Conservation (phyloP, 2,329 filamentous ascomycete genomes). For the Fusarium torulosum region DNA sequence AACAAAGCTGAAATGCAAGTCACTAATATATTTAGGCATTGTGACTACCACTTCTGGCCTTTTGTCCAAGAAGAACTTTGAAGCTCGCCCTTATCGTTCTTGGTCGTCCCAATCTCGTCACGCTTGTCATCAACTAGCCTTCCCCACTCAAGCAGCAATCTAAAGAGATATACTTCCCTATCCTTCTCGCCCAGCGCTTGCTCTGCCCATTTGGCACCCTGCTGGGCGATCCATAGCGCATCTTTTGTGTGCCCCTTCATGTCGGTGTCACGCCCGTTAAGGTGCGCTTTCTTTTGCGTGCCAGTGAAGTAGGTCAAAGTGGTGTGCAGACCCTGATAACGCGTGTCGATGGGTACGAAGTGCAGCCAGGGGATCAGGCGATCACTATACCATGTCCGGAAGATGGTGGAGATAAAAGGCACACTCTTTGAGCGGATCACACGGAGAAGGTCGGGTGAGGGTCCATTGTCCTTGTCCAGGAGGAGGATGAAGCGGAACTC, state of each 20-base stretch:
- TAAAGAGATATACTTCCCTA: constrained; percentile 84
- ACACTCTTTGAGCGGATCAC: constrained; percentile 75
- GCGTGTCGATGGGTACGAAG: constrained; percentile 81
- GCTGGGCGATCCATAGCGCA: constrained; percentile 73
- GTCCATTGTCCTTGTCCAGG: constrained; percentile 77
- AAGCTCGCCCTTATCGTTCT: constrained; percentile 48
- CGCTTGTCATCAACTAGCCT: constrained; percentile 73
- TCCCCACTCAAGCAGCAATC: constrained; percentile 82
- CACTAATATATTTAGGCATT: not conserved
- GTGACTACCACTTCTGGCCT: constrained; percentile 41
- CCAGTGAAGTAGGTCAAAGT: constrained; percentile 81
- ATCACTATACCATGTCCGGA: constrained; percentile 83
- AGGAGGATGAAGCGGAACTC: constrained; percentile 78
- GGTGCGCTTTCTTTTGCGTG: constrained; percentile 56
- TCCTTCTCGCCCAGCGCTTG: constrained; percentile 76
- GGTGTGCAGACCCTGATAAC: constrained; percentile 79
- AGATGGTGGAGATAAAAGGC: constrained; percentile 78
- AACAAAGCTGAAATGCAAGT: not conserved
- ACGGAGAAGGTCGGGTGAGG: constrained; percentile 68
- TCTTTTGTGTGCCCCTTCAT: constrained; percentile 64
- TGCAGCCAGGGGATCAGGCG: constrained; percentile 82
- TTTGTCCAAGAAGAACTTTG: constrained; percentile 50
- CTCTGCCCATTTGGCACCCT: constrained; percentile 74
- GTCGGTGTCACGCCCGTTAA: constrained; percentile 61
- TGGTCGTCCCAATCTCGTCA: constrained; percentile 58